Base-by-base conservation (phyloP, 2,329 filamentous ascomycete species). In the Colletotrichum neosansevieriae region DNA sequence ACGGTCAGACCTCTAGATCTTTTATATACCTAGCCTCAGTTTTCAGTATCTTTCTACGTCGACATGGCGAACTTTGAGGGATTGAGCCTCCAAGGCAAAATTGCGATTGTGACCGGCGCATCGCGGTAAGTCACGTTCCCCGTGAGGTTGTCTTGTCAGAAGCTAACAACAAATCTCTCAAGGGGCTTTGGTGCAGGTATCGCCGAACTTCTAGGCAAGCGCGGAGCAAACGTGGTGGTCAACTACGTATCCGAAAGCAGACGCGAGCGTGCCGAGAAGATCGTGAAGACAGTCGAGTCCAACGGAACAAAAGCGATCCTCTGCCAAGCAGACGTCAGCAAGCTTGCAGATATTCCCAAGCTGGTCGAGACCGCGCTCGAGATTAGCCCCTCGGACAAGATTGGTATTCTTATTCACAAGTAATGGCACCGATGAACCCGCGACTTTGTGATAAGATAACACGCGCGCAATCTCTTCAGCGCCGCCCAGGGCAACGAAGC, bases 191-290 rank as follows among this genome's bases (percentile, higher is more conserved):
- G 88, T 56, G 87, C 86, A 73, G 83, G 87, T n/a, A 89, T 91
- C 59, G 89, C 89, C 15, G 78, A 90, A 10, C 86, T 89, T 3
- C 82, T 92, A 10, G 89, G 89, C 5, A 78, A 82, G 21, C 89
- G 92, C 70, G 89, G 89, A 56, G 72, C 73, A 12, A 73, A 74
- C 38, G 66, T 74, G 2, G 70, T 74, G 9, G 71, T 73, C 38
- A 75, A 74, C 66, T 67, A 71, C 51, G 40, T 63, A 13, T 59
- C 63, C 17, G 66, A 63, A 9, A 32, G 54, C 21, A 75, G 73
- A 63, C 38, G 24, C 12, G 51, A 72, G 36, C 58, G 71, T 2
- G 72, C 73, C 2, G 56, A 67, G 6, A 59, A 73, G 2, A 67
- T 74, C 1, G 70, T 53, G 17, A 69, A 71, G 24, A 34, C 59